A percentile compares a stretch with the other conserved stretches of the same genome.
Evolutionary conservation across 208 protist genomes (phyloP).

Genomic region (Endotrypanum monterogeii): DNA sequence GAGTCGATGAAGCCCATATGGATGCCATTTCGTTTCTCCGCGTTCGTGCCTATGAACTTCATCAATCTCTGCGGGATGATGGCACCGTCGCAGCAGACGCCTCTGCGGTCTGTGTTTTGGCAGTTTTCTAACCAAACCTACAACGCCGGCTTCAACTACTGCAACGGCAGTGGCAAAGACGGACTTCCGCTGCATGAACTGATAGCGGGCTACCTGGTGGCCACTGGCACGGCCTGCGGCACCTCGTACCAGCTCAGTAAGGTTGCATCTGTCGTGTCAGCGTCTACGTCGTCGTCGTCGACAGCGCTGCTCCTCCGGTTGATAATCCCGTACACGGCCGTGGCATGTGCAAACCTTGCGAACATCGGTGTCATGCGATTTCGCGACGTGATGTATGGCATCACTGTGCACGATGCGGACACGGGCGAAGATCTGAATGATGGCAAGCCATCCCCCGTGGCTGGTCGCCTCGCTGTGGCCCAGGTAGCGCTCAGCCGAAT

Average conservation of each 20-base stretch:
- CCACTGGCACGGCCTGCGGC: constrained; percentile 28
- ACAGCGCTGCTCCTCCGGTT: constrained; percentile 22
- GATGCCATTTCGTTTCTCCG: constrained; percentile 84
- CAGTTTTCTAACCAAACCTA: constrained; percentile 92
- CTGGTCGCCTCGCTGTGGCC: constrained; percentile 63
- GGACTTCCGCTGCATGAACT: constrained; percentile 57
- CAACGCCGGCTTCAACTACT: constrained; percentile 93
- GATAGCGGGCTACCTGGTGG: constrained; percentile 36
- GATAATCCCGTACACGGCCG: constrained; percentile 79
- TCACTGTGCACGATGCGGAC: constrained; percentile 64
- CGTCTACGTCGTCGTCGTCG: constrained; percentile 12
- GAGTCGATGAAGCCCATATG: constrained; percentile 75
- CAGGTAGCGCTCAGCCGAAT: constrained; percentile 74
- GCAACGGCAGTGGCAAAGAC: constrained; percentile 84
- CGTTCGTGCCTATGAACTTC: constrained; percentile 90
- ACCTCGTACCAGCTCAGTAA: constrained; percentile 28
- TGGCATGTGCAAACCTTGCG: constrained; percentile 73
- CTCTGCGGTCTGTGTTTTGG: constrained; percentile 73
- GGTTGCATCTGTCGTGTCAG: constrained; percentile 16
- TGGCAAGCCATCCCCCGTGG: constrained; percentile 52
- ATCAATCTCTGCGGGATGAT: constrained; percentile 84
- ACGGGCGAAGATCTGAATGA: constrained; percentile 48
- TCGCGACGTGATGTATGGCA: constrained; percentile 68
- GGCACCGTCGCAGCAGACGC: constrained; percentile 55
- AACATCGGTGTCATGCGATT: constrained; percentile 83